Conservation (phyloP, 78 protist species). For the Dictyostelium purpureum region DNA sequence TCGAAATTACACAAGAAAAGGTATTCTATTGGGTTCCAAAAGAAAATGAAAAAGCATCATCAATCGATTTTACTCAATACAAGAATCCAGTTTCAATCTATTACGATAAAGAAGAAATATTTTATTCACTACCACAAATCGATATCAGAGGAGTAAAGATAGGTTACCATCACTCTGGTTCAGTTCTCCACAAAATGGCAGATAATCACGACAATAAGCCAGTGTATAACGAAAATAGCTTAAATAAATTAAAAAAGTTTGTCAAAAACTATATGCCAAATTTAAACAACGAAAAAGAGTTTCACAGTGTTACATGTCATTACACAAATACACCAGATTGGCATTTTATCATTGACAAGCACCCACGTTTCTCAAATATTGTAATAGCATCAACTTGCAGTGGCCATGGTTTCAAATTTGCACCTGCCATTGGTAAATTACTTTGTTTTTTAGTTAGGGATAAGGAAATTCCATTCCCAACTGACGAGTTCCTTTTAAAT, state of each 20-base stretch:
- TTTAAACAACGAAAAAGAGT: conserved; percentile 11
- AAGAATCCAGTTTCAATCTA: conserved; percentile 54
- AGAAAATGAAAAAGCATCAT: neutral
- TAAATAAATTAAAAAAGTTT: neutral
- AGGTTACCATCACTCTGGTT: conserved; percentile 48
- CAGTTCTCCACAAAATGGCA: conserved; percentile 8
- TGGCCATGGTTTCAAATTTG: conserved; percentile 75
- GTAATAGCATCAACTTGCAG: conserved; percentile 45
- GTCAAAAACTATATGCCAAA: conserved; percentile 35
- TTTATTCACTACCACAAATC: conserved; percentile 65
- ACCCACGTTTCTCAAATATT: conserved; percentile 34
- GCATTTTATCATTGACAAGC: conserved; percentile 55
- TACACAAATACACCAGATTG: conserved; percentile 53
- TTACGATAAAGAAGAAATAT: neutral
- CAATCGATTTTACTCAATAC: conserved; percentile 30
- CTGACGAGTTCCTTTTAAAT: neutral
- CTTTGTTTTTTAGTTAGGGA: conserved; percentile 5
- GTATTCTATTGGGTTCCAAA: conserved; percentile 39
- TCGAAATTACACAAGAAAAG: conserved; percentile 30
- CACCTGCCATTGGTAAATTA: conserved; percentile 58
- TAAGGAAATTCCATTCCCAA: neutral
- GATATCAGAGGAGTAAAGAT: conserved; percentile 53
- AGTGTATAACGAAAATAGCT: neutral
- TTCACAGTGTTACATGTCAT: conserved; percentile 9
- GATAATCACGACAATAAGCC: neutral